These are phyloP conservation scores for Boletus insuetus DNA, from an alignment of 768 basidiomycete species.

Conservation along the genomic window DNA sequence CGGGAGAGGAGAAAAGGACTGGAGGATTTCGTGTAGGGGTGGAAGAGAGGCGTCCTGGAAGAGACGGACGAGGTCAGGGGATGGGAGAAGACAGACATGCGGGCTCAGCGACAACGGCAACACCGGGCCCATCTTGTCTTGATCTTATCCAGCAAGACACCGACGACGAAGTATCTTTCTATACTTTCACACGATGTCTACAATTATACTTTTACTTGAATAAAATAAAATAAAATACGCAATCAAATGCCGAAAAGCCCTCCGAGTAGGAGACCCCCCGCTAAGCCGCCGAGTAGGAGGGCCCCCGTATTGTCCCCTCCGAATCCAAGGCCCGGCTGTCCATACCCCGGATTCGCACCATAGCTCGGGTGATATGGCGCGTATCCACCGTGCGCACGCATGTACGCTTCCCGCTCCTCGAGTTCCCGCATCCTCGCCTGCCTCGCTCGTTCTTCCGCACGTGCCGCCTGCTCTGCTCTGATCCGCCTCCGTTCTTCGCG, in stretches of 20 bases:
- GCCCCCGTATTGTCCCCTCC: conserved; percentile 9
- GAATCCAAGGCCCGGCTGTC: not conserved
- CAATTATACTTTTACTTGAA: conserved; percentile 2
- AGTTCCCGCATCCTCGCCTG: conserved; percentile 19
- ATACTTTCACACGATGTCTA: conserved; percentile 2
- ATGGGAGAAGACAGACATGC: conserved; percentile 72
- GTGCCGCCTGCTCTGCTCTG: conserved; percentile 31
- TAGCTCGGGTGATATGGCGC: conserved; percentile 28
- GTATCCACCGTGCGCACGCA: conserved; percentile 34
- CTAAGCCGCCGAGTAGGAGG: conserved; percentile 41
- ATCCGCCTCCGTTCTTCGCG: conserved; percentile 43
- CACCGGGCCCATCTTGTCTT: conserved; percentile 44
- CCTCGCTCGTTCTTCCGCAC: conserved; percentile 18
- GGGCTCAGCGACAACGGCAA: conserved; percentile 78
- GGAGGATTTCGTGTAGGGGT: conserved; percentile 67
- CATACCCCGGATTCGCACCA: not conserved
- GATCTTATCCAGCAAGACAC: no score
- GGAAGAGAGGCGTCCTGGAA: conserved; percentile 61
- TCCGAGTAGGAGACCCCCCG: conserved; percentile 50
- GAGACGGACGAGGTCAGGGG: conserved; percentile 65
- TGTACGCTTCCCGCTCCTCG: conserved; percentile 34
- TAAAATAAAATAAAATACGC: conserved; percentile 12
- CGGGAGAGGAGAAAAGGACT: conserved; percentile 81
- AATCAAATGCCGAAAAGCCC: conserved; percentile 37
- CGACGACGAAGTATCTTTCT: no score